Conservation (phyloP, 129 eudicot genomes). For the Artemisia annua region DNA sequence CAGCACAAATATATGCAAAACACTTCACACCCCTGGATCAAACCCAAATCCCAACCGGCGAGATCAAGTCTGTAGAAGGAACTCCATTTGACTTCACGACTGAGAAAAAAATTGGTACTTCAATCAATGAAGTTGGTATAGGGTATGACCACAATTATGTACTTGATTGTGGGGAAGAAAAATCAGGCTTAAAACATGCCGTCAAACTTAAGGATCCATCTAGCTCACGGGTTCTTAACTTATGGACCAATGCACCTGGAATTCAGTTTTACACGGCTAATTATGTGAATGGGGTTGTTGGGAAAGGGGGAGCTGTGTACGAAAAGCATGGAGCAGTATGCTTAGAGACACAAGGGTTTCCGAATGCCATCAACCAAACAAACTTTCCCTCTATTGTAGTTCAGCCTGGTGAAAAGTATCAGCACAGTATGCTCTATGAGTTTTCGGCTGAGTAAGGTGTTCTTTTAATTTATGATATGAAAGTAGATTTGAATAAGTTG, state of each 20-base stretch:
- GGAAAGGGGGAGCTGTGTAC: slow-evolving; percentile 87
- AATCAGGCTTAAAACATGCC: slow-evolving; percentile 75
- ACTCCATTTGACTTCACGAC: slow-evolving; percentile 88
- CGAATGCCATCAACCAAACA: slow-evolving; percentile 69
- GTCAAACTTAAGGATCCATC: slow-evolving; percentile 67
- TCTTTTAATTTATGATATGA: not conserved
- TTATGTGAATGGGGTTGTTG: slow-evolving; percentile 64
- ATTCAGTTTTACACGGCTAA: slow-evolving; percentile 94
- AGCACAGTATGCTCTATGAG: slow-evolving; percentile 84
- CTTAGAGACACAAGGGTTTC: slow-evolving; percentile 94
- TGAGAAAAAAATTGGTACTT: slow-evolving; percentile 66
- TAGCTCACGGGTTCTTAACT: slow-evolving; percentile 56
- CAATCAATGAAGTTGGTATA: slow-evolving; percentile 70
- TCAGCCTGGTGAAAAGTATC: slow-evolving; percentile 74
- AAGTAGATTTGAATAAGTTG: not conserved
- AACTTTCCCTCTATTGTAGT: slow-evolving; percentile 78
- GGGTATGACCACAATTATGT: slow-evolving; percentile 95
- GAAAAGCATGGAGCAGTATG: slow-evolving; percentile 76
- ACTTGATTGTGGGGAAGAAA: slow-evolving; percentile 84
- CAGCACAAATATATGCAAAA: slow-evolving; percentile 72
- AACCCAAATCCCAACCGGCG: slow-evolving; percentile 81
- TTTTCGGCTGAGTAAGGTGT: slow-evolving; percentile 57
- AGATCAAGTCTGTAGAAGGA: slow-evolving; percentile 67
- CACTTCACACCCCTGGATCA: slow-evolving; percentile 81
- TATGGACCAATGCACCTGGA: slow-evolving; percentile 95